These are phyloP conservation scores for Prunus yedoensis DNA, from an alignment of 331 rosid genomes.

Conservation along the genomic window DNA sequence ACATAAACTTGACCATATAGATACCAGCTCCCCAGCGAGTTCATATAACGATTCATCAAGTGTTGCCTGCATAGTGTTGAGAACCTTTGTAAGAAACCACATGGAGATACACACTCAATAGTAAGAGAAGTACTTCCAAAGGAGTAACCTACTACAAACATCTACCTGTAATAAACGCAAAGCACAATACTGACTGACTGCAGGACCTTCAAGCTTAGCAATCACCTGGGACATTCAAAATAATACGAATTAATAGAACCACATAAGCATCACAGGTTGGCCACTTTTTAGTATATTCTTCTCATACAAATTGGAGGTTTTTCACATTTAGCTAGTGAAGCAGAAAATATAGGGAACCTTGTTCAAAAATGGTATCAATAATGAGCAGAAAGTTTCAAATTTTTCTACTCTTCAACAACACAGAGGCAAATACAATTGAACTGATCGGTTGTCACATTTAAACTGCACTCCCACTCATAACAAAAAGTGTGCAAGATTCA, in stretches of 20 bases:
- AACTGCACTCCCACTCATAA: not conserved
- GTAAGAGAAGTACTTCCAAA: not conserved
- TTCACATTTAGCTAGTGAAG: not conserved
- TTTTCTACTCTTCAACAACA: constrained; percentile 7
- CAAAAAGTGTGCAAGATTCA: not conserved
- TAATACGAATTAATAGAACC: constrained; percentile 13
- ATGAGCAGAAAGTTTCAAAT: not conserved
- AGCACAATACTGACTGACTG: constrained; percentile 95
- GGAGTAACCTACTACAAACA: not conserved
- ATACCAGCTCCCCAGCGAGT: constrained; percentile 99
- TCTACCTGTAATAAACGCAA: constrained; percentile 79
- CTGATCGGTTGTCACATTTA: not conserved
- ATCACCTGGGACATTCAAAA: constrained; percentile 65
- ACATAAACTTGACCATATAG: constrained; percentile 12
- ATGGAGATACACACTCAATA: not conserved
- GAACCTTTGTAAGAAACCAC: constrained; percentile 24
- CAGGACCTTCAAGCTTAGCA: constrained; percentile 98
- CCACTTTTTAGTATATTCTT: not conserved
- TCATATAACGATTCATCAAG: constrained; percentile 86
- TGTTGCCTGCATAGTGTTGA: constrained; percentile 63
- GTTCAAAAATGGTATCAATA: not conserved
- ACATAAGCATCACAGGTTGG: constrained; percentile 3
- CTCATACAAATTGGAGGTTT: not conserved
- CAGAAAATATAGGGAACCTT: not conserved
- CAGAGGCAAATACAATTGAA: not conserved